phyloP scores from a whole-genome alignment of 768 basidiomycete genomes.

The Podaxis carcinomalis region DNA sequence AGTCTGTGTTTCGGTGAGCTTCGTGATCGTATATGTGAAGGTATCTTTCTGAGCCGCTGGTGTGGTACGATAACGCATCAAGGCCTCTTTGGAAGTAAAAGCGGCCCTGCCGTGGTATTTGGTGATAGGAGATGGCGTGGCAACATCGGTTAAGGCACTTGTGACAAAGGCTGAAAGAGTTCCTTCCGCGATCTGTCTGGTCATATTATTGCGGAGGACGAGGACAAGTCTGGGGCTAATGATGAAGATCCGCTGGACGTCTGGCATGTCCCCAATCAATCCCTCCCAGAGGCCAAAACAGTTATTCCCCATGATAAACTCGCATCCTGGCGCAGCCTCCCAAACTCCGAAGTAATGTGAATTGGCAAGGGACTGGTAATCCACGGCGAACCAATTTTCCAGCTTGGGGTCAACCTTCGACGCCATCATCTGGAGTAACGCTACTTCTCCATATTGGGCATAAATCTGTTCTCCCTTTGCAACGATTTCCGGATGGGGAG shows the following conservation, averaged over 20 bases:
- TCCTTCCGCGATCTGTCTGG: not conserved
- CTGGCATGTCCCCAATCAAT: not conserved
- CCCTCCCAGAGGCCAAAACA: slow-evolving; percentile 29
- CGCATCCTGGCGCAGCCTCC: slow-evolving; percentile 22
- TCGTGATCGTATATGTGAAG: slow-evolving; percentile 20
- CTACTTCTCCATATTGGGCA: slow-evolving; percentile 2
- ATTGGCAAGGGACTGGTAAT: slow-evolving; percentile 15
- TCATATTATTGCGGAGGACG: slow-evolving; percentile 15
- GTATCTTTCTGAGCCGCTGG: slow-evolving; percentile 14
- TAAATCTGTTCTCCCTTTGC: slow-evolving; percentile 8
- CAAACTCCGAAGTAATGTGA: slow-evolving; percentile 21
- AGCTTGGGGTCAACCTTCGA: slow-evolving; percentile 7
- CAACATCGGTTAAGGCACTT: slow-evolving; percentile 12
- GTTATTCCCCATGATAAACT: slow-evolving; percentile 24
- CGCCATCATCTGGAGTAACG: slow-evolving; percentile 1
- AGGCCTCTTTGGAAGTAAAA: not conserved
- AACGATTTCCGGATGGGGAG: slow-evolving; percentile 18
- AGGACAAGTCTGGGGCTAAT: slow-evolving; percentile 25
- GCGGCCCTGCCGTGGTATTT: not conserved
- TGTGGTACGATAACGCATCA: slow-evolving; percentile 7
- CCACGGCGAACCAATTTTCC: slow-evolving; percentile 18
- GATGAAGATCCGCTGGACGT: slow-evolving; percentile 23
- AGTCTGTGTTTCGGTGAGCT: slow-evolving; percentile 18
- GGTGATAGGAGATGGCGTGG: not conserved
- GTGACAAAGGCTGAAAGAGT: not conserved